Evolutionary conservation across 192 early-diverging fungal genomes (phyloP), one percentile per base, ranked within the genome.

Genomic region (Coemansia sp.): DNA sequence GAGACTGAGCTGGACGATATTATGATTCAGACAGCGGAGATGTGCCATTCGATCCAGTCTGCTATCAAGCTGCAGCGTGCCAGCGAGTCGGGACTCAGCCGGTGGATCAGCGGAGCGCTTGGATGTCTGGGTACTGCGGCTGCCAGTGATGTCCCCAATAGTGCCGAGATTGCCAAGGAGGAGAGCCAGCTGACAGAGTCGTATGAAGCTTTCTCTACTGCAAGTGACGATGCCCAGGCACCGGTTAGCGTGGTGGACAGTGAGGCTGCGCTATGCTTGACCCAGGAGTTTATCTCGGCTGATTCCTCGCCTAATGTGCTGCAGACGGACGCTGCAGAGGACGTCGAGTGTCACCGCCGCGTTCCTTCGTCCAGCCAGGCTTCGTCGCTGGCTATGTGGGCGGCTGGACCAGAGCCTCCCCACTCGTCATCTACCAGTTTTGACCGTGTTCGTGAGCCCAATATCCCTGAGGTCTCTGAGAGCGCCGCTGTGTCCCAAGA

Each of bases 11-110:
- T 82, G 19, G 79, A 82, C 60, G 74, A 82, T 12, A 73, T 82
- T 15, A 82, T 82, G 79, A 72, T 76, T 19, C 73, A 65, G 41
- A 76, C 79, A 2, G 79, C 66, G 5, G 79, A 82, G 53, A 64
- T 69, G 60, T 82, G 79, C 32, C 74, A 82, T 43, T 76, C 79
- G n/a, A 59, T 82, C 5, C 79, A 82, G 62, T 64, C 64, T 1
- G 79, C 79, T 0, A 82, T 77, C 22, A 68, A 54, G 27, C 32
- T 73, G 25, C 79, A 82, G 68, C 46, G 62, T 2, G 42, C 45
- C 2, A 65, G 66, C 20, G 70, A 73, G 20, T 82, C 79, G 9
- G 79, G 79, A 8, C 58, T 82, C 12, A 58, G 60, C 11, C 10
- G 25, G 11, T 82, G 79, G 79, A 65, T 82, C 19, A 32, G 43